Base-by-base conservation (phyloP, 306 rosid genomes). In the Ziziphus jujuba region DNA sequence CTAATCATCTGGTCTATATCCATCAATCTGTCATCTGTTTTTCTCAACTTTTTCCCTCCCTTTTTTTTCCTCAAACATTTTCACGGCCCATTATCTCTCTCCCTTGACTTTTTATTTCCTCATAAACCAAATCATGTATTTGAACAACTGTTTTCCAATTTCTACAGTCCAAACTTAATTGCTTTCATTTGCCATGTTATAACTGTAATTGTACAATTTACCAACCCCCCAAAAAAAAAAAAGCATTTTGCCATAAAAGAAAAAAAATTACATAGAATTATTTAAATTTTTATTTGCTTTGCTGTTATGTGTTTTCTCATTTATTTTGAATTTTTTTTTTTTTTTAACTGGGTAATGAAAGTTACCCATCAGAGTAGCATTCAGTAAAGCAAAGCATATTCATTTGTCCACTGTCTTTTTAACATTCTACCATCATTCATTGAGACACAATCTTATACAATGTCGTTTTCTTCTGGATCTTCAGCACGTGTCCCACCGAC, bases 401-500 rank as follows among this genome's bases (percentile, higher is more conserved):
- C 78, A 84, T 77, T 77, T 85, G 79, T 76, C 77, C 63, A 71
- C 51, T 58, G 72, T 33, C 87, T 84, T 81, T 81, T 33, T 51
- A 69, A 74, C 79, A 73, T 72, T 81, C 77, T 47, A 76, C 34
- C 75, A 81, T 83, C 84, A 83, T 83, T 79, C 78, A 36, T 69
- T 74, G 67, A 64, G 81, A 75, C 79, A 72, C 74, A 73, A 74
- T 74, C 89, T 69, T 45, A 76, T 57, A 71, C 59, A 35, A 43
- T 79, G 85, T 80, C 84, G 73, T 80, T 75, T 84, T 70, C 86
- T 40, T 54, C 67, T 63, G 36, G 78, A 54, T 76, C 76, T 72
- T 19, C 23, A 61, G 67, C 84, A 84, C 88, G 90, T 82, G 88
- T 87, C 84, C 64, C 72, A 78, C 90, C 83, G 84, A 84, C 88